Base-by-base conservation (phyloP, 2,329 filamentous ascomycete genomes). In the Aspergillus brunneoviolaceus region DNA sequence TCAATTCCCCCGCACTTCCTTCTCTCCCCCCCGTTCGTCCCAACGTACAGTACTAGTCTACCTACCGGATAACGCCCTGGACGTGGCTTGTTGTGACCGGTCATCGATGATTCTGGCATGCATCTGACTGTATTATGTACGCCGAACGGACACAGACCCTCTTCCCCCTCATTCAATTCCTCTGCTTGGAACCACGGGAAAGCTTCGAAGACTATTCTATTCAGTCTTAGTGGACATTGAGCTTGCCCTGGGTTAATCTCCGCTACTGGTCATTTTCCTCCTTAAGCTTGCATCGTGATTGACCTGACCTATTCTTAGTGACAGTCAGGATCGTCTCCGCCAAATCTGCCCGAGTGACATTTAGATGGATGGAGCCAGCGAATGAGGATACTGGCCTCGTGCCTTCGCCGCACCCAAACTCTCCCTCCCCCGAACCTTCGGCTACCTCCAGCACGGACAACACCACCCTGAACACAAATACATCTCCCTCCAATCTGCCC, bases 331-430 rank as follows among this genome's bases (percentile, higher is more conserved):
- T 58, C 54, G 35, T 51, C 48, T 52, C 56, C 54, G 49, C 59
- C 51, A 45, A 50, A 45, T 51, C 16, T 48, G 21, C 53, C 53
- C 57, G 55, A 65, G 19, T 45, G 14, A 59, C 49, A 72, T 71
- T 71, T 76, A 69, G 61, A 77, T 77, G 75, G 74, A 77, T 77
- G 75, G 75, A 76, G 72, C 65, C 71, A 70, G 72, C 70, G 68
- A 70, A 71, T 75, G 73, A 76, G 70, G 74, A 73, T 69, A 70
- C 71, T 61, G 67, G 65, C 63, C 62, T 55, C 68, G 67, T 69
- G 69, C 65, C 71, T 67, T 68, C 57, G 64, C 67, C 65, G 65
- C 69, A 67, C 50, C 63, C 63, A 55, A 65, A 64, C 58, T 63
- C 64, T 62, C 65, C 69, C 62, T 65, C 63, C 52, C 45, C 60